Conservation (phyloP, 768 basidiomycete species). For the Saitozyma sp. region DNA sequence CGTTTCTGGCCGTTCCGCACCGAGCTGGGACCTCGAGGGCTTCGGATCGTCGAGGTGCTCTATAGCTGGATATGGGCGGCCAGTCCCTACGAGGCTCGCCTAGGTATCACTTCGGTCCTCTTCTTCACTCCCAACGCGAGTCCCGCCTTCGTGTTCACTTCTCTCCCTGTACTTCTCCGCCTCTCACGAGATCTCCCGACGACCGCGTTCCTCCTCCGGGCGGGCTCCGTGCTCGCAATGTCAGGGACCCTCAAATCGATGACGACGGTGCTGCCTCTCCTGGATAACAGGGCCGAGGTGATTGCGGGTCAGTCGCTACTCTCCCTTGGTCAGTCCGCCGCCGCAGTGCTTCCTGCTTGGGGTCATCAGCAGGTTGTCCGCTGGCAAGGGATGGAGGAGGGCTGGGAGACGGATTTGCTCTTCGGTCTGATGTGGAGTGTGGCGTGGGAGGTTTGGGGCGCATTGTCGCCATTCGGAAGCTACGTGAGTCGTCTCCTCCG, state of each 20-base stretch:
- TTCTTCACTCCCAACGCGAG: constrained; percentile 12
- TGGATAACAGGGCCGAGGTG: constrained; percentile 3
- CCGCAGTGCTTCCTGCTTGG: background rate
- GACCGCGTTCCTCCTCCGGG: background rate
- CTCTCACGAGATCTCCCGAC: background rate
- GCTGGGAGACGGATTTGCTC: constrained; percentile 8
- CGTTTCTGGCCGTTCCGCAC: constrained; percentile 5
- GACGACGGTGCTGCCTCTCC: constrained; percentile 1
- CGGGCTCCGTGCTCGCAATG: background rate
- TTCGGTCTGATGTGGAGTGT: constrained; percentile 19
- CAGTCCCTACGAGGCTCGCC: constrained; percentile 3
- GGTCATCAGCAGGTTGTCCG: background rate
- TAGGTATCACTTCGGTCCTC: constrained; percentile 8
- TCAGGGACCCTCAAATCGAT: background rate
- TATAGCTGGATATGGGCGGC: no score
- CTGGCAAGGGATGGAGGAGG: background rate
- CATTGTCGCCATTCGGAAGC: constrained; percentile 11
- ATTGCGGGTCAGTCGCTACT: constrained; percentile 5
- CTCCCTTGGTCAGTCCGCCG: background rate
- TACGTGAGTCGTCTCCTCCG: constrained; percentile 7
- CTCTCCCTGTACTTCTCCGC: constrained; percentile 14
- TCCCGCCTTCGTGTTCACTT: constrained; percentile 8
- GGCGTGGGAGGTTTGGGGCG: constrained; percentile 7
- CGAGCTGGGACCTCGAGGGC: background rate
- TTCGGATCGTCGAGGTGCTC: constrained; percentile 1